A percentile compares a stretch with the other conserved stretches of the same genome.
Evolutionary conservation across 495 filamentous ascomycete genomes (phyloP).

Genomic region (Lepraria neglecta): DNA sequence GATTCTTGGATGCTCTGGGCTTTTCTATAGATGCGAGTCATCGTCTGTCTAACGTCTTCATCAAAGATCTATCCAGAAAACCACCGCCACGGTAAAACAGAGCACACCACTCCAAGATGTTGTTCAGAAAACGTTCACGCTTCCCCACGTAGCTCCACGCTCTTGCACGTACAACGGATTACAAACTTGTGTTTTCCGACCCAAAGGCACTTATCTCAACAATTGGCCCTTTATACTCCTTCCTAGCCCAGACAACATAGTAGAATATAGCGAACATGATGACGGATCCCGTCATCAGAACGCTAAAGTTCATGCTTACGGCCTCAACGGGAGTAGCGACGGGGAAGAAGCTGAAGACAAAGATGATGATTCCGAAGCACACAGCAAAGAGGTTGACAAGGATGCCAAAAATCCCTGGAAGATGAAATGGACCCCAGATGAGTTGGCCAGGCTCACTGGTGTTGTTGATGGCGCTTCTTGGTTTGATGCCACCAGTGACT

Average conservation of each 20-base stretch:
- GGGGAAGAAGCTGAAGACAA: slow-evolving; percentile 32
- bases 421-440: slow-evolving; percentile 28
- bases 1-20: too few species aligned
- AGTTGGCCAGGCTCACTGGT: slow-evolving; percentile 20
- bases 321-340: slow-evolving; percentile 26
- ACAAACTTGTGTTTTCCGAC: too few species aligned
- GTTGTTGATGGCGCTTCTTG: slow-evolving; percentile 6
- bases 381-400: too few species aligned
- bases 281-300: slow-evolving; percentile 30
- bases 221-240: slow-evolving; percentile 5
- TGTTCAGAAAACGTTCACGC: too few species aligned
- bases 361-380: slow-evolving; percentile 34
- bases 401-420: slow-evolving; percentile 17
- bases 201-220: slow-evolving; percentile 6
- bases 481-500: not conserved
- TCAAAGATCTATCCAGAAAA: too few species aligned
- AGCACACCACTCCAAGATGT: too few species aligned
- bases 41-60: too few species aligned
- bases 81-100: too few species aligned
- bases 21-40: too few species aligned
- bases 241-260: slow-evolving; percentile 4
- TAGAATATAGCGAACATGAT: slow-evolving; percentile 18
- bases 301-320: slow-evolving; percentile 34
- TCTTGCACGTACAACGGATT: too few species aligned
- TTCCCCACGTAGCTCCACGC: too few species aligned